Base-by-base conservation (phyloP, 2,329 filamentous ascomycete genomes). In the Xylaria sp. region DNA sequence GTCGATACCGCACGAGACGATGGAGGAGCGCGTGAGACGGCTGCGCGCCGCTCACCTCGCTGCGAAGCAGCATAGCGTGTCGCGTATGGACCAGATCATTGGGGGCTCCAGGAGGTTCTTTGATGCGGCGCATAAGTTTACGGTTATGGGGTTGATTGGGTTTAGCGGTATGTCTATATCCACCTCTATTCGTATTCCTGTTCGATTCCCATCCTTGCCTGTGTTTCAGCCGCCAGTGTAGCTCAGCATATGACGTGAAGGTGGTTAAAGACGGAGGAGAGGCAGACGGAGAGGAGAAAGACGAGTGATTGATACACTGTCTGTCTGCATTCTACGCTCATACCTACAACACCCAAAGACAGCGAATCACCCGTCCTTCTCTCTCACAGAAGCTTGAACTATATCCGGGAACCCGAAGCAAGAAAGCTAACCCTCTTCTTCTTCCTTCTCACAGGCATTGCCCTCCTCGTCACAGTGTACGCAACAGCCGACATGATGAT, bases 1-100 rank as follows among this genome's bases (percentile, higher is more conserved):
- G 10, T 79, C 62, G 76, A 80, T 66, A 79, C 62, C 63, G 15
- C 71, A 82, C 71, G 91, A 93, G 81, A 91, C 90, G 1, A 87
- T 91, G 59, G 88, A 89, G 78, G 87, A 93, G 81, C 89, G 90
- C 75, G 91, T 93, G 43, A 86, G 88, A 72, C 86, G 91, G 69
- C 82, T 93, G 75, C 86, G 91, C 63, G 89, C 89, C 55, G 89
- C 90, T 70, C 90, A 91, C 78, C 84, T 89, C 67, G 89, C 89
- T n/a, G 89, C 90, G 55, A 88, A 88, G 79, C 84, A 86, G 74
- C 87, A 89, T 25, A 82, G 86, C 75, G 79, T 87, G 56, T 89
- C 87, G 71, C 80, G 78, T 68, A 79, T 86, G 65, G 88, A 90
- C 77, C 81, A 79, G 62, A 64, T 88, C 49, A 80, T 89, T 62